Base-by-base conservation (phyloP, 352 stramenopile genomes). In the Phytophthora melonis region DNA sequence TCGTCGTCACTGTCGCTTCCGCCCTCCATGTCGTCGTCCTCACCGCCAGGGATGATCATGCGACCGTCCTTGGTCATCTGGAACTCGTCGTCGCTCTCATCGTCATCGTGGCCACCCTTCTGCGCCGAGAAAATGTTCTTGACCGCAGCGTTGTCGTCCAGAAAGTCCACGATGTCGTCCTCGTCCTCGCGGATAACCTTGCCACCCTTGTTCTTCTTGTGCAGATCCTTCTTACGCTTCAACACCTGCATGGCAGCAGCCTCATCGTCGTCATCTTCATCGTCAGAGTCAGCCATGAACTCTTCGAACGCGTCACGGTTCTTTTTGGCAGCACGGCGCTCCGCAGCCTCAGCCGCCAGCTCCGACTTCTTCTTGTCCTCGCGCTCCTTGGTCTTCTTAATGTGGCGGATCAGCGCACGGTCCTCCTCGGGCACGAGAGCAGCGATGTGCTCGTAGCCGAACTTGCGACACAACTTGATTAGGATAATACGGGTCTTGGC, bases 401-500 rank as follows among this genome's bases (percentile, higher is more conserved):
- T 98, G 80, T 99, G 95, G 69, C 93, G 97, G 64, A 99, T 96
- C 32, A 99, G 72, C 34, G 94, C 89, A 25, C 81, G 87, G 72
- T 99, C 95, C 56, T 95, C 92, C 39, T 92, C 83, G 0, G 97
- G 95, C 57, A 98, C 90, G 1, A 98, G 79, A 58, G 86, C 91
- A 25, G 92, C 89, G 53, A 99, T 80, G 27, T 91, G 80, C 9
- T 98, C 95, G 82, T 98, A 98, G 34, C 95, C 95, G 74, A 97
- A 99, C 63, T 97, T 92, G 58, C 94, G 87, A 58, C 97, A 97
- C 30, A 99, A 82, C 69, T 98, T 98, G 73, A 98, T 98, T 3
- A 99, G 82, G 70, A 99, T 98, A 68, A 98, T 98, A 39, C 97
- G 87, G 49, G 88, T 99, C 82, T 98, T 99, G 55, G 92, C 89